phyloP scores from a whole-genome alignment of 495 filamentous ascomycete species.

The Podospora conica region DNA sequence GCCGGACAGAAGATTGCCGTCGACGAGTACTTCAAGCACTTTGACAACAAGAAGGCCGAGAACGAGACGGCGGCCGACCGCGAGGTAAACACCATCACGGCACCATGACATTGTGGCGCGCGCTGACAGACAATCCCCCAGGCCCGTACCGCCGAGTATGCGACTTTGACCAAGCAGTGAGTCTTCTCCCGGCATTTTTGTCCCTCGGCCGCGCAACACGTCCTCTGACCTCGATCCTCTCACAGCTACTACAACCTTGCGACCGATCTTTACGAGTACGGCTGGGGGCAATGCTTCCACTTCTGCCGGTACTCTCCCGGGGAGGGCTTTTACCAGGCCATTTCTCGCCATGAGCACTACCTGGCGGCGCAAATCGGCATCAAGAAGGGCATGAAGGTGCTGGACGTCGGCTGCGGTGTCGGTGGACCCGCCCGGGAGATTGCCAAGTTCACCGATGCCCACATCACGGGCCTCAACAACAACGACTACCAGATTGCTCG shows the following conservation, averaged over 20 bases:
- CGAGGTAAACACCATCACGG: slow-evolving; percentile 47
- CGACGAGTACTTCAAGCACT: slow-evolving; percentile 99
- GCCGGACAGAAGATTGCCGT: slow-evolving; percentile 80
- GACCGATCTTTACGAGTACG: slow-evolving; percentile 95
- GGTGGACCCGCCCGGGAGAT: slow-evolving; percentile 97
- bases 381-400: slow-evolving; percentile 76
- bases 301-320: slow-evolving; percentile 93
- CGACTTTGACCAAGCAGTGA: slow-evolving; percentile 89
- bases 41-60: slow-evolving; percentile 84
- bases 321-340: slow-evolving; percentile 86
- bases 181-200: slow-evolving; percentile 27
- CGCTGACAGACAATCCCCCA: slow-evolving; percentile 26
- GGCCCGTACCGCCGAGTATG: slow-evolving; percentile 84
- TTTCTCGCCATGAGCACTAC: slow-evolving; percentile 98
- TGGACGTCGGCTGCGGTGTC: slow-evolving; percentile 97
- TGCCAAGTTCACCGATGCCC: slow-evolving; percentile 84
- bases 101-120: slow-evolving; percentile 7
- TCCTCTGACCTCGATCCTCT: not conserved
- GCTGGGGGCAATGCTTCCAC: slow-evolving; percentile 93
- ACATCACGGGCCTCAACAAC: slow-evolving; percentile 94
- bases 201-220: slow-evolving; percentile 4
- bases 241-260: slow-evolving; percentile 96
- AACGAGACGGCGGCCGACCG: slow-evolving; percentile 77
- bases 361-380: slow-evolving; percentile 87
- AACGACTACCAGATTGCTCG: slow-evolving; percentile 99